Conservation (phyloP, 345 rosid genomes). For the Eucalyptus pauciflora region DNA sequence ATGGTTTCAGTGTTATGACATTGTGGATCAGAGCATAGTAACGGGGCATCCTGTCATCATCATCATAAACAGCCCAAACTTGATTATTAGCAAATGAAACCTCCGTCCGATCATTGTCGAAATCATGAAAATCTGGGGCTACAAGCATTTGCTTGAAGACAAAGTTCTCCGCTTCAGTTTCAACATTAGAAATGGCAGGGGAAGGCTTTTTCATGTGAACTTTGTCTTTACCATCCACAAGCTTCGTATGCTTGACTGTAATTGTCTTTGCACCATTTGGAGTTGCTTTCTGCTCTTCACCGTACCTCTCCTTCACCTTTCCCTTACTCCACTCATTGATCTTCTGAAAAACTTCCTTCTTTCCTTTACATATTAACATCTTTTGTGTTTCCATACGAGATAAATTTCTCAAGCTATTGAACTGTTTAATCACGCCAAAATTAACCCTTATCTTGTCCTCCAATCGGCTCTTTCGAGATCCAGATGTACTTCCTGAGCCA, state of each 20-base stretch:
- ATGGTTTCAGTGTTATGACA: conserved; percentile 39
- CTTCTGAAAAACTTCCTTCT: conserved; percentile 3
- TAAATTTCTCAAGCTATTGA: background rate
- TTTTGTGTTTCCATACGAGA: conserved; percentile 3
- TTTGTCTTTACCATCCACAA: background rate
- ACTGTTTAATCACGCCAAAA: rapidly evolving
- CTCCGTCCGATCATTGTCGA: conserved; percentile 37
- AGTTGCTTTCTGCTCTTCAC: background rate
- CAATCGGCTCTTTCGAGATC: background rate
- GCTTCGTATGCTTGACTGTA: background rate
- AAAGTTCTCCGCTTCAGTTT: background rate
- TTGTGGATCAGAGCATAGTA: conserved; percentile 40
- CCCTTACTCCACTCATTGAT: background rate
- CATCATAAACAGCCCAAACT: conserved; percentile 62
- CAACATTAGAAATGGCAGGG: too few relatives aligned
- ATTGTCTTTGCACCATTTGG: background rate
- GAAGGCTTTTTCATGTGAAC: background rate
- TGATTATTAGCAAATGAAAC: conserved; percentile 29
- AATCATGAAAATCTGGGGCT: conserved; percentile 51
- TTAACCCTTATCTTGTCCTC: background rate
- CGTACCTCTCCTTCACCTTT: background rate
- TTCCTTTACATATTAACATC: conserved; percentile 18
- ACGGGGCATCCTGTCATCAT: conserved; percentile 52
- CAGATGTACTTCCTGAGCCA: background rate
- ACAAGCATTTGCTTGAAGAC: conserved; percentile 20